Evolutionary conservation across 306 rosid species (phyloP).

Genomic region (Cicer chorassanicum): DNA sequence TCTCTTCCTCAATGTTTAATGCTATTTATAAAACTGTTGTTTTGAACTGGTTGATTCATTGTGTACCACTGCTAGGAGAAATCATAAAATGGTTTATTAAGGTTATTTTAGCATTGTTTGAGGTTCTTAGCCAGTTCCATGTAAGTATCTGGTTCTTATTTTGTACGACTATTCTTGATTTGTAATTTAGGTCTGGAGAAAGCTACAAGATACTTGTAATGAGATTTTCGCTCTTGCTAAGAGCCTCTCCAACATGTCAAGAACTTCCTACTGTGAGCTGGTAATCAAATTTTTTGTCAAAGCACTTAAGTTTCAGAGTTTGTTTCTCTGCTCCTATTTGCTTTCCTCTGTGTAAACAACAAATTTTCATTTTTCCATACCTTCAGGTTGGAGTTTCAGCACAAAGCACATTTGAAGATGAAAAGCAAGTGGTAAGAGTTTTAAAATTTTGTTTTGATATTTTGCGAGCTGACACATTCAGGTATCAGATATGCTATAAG

Average conservation of each 20-base stretch:
- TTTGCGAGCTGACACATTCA: background rate
- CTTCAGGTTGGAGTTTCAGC: slow-evolving; percentile 62
- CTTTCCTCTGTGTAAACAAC: slow-evolving; percentile 36
- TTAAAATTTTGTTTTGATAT: background rate
- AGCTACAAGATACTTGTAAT: slow-evolving; percentile 67
- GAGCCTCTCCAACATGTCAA: slow-evolving; percentile 76
- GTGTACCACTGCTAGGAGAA: slow-evolving; percentile 31
- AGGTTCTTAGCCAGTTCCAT: slow-evolving; percentile 6
- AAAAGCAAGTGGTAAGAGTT: slow-evolving; percentile 61
- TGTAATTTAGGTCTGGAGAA: slow-evolving; percentile 72
- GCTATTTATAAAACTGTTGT: slow-evolving; percentile 29
- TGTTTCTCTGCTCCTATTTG: slow-evolving; percentile 23
- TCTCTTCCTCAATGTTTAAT: slow-evolving; percentile 31
- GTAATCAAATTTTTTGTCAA: slow-evolving; percentile 49
- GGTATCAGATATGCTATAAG: background rate
- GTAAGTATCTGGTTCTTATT: slow-evolving; percentile 32
- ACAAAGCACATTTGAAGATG: slow-evolving; percentile 53
- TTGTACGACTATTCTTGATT: slow-evolving; percentile 33
- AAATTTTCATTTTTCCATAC: slow-evolving; percentile 21
- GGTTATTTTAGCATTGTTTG: slow-evolving; percentile 29
- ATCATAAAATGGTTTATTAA: slow-evolving; percentile 1
- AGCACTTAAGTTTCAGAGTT: slow-evolving; percentile 16
- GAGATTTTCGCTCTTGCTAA: slow-evolving; percentile 72
- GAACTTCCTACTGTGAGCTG: slow-evolving; percentile 63
- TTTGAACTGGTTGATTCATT: slow-evolving; percentile 23